phyloP scores from a whole-genome alignment of 345 rosid species.

The Acer saccharum region DNA sequence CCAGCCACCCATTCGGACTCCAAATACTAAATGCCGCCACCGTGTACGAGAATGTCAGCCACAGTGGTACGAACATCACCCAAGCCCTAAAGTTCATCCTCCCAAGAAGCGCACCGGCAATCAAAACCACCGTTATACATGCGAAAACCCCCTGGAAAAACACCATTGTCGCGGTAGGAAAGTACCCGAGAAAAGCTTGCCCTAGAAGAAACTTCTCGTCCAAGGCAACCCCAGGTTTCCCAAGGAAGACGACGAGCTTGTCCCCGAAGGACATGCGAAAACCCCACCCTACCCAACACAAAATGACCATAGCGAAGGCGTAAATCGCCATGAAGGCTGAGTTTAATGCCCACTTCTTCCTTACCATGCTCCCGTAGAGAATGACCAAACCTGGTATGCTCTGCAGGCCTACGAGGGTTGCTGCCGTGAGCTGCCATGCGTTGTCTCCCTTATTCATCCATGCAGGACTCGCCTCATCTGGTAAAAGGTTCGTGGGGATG shows the following conservation, averaged over 20 bases:
- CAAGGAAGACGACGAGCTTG: slow-evolving; percentile 34
- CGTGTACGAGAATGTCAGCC: slow-evolving; percentile 47
- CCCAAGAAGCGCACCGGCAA: slow-evolving; percentile 46
- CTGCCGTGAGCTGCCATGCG: slow-evolving; percentile 60
- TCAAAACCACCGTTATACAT: slow-evolving; percentile 45
- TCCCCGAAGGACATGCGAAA: slow-evolving; percentile 56
- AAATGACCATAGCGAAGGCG: slow-evolving; percentile 45
- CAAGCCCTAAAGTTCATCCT: slow-evolving; percentile 60
- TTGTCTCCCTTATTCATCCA: slow-evolving; percentile 60
- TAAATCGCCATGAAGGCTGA: slow-evolving; percentile 60
- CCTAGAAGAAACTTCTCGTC: slow-evolving; percentile 43
- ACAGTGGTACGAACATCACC: slow-evolving; percentile 54
- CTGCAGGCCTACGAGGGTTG: slow-evolving; percentile 53
- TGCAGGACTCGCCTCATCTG: slow-evolving; percentile 43
- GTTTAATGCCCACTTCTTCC: slow-evolving; percentile 56
- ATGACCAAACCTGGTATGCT: slow-evolving; percentile 52
- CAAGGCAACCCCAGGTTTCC: slow-evolving; percentile 36
- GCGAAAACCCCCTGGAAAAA: slow-evolving; percentile 46
- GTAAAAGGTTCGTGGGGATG: slow-evolving; percentile 38
- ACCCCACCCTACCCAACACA: slow-evolving; percentile 62
- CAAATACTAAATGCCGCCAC: slow-evolving; percentile 46
- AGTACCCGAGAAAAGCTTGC: slow-evolving; percentile 35
- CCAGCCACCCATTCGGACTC: slow-evolving; percentile 52
- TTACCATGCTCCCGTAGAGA: slow-evolving; percentile 49
- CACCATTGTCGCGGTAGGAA: slow-evolving; percentile 55